Evolutionary conservation across 164 flowering plant species (phyloP).

Genomic region (Stephania japonica): DNA sequence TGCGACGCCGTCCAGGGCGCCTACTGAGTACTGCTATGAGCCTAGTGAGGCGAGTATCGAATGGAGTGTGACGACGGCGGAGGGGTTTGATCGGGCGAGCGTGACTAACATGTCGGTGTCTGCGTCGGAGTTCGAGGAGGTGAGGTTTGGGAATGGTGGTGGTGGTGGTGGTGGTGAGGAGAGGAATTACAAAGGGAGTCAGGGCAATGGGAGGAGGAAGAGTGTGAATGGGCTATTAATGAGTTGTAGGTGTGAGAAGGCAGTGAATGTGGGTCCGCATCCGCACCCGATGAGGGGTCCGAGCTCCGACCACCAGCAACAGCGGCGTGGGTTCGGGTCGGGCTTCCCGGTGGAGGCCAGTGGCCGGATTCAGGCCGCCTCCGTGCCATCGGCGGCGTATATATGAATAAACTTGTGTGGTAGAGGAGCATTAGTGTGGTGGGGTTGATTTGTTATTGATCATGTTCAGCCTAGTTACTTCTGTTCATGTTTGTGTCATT

Average conservation of each 20-base stretch:
- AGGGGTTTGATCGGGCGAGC: slow-evolving; percentile 60
- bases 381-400: not conserved
- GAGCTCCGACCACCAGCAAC: slow-evolving; percentile 7
- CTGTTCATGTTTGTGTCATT: too few species aligned
- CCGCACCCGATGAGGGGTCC: slow-evolving; percentile 41
- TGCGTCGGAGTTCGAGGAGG: slow-evolving; percentile 29
- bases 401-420: too few species aligned
- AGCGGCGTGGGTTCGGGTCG: not conserved
- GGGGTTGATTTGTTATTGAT: too few species aligned
- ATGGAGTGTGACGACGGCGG: slow-evolving; percentile 94
- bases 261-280: slow-evolving; percentile 67
- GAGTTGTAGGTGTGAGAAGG: slow-evolving; percentile 80
- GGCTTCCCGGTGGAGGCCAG: not conserved
- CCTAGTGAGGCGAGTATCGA: slow-evolving; percentile 88
- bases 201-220: not conserved
- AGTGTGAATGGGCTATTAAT: slow-evolving; percentile 33
- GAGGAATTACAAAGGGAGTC: too few species aligned
- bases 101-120: slow-evolving; percentile 34
- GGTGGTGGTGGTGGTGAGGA: not conserved
- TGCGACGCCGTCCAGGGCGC: slow-evolving; percentile 31
- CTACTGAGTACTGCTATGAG: slow-evolving; percentile 57
- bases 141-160: not conserved
- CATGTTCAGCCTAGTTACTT: too few species aligned
- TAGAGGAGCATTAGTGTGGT: too few species aligned
- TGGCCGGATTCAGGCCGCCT: slow-evolving; percentile 3